Evolutionary conservation across 768 basidiomycete species (phyloP).

Genomic region (Fomitopsis pulvina): DNA sequence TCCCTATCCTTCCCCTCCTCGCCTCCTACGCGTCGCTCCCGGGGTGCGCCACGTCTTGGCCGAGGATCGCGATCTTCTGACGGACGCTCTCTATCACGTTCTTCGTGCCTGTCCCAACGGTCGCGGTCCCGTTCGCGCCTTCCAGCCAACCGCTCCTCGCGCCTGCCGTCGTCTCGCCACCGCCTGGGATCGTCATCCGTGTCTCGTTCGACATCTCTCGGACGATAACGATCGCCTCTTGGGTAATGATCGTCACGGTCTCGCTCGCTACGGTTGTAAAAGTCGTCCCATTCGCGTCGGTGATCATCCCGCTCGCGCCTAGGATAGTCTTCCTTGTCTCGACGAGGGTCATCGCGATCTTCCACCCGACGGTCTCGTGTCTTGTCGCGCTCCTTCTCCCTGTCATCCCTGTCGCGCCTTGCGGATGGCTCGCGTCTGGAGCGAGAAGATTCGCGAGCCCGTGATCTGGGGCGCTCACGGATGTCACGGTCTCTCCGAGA

Average conservation of each 20-base stretch:
- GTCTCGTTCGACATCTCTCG: conserved; percentile 39
- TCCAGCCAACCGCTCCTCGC: conserved; percentile 66
- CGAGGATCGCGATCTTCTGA: conserved; percentile 68
- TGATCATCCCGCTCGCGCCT: conserved; percentile 29
- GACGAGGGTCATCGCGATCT: conserved; percentile 27
- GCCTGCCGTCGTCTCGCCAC: conserved; percentile 79
- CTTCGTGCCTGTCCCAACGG: conserved; percentile 32
- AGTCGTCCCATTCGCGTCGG: conserved; percentile 24
- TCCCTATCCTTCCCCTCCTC: conserved; percentile 44
- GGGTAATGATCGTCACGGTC: conserved; percentile 27
- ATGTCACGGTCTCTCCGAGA: conserved; percentile 57
- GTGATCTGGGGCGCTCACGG: conserved; percentile 61
- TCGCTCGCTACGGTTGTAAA: conserved; percentile 21
- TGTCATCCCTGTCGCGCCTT: conserved; percentile 33
- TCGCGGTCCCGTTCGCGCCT: conserved; percentile 44
- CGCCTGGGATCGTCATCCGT: conserved; percentile 64
- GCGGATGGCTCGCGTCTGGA: conserved; percentile 52
- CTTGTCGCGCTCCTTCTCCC: conserved; percentile 24
- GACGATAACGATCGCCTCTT: conserved; percentile 36
- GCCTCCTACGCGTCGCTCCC: conserved; percentile 56
- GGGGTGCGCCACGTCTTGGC: conserved; percentile 49
- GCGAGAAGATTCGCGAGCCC: conserved; percentile 56
- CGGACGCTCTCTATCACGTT: conserved; percentile 36
- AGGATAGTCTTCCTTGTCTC: conserved; percentile 29
- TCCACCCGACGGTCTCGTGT: conserved; percentile 24